Conservation (phyloP, 2,329 filamentous ascomycete genomes). For the Fusarium brevicatenulatum region DNA sequence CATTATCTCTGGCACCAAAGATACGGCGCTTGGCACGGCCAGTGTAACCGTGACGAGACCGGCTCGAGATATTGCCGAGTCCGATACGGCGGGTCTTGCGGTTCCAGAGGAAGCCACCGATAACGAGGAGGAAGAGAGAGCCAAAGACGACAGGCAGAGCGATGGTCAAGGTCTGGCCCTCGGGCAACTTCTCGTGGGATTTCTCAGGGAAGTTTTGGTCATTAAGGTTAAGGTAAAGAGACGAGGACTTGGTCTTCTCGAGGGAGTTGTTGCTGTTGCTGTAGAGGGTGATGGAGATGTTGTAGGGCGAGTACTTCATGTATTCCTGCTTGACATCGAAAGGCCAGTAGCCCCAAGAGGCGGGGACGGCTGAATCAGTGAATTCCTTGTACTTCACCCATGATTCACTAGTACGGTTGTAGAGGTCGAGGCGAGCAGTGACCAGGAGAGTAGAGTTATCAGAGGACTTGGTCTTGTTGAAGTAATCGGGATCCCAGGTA, state of each 20-base stretch:
- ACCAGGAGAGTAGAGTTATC: slow-evolving; percentile 47
- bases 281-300: slow-evolving; percentile 61
- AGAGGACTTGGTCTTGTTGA: slow-evolving; percentile 55
- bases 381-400: slow-evolving; percentile 50
- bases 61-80: slow-evolving; percentile 63
- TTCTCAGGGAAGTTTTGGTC: slow-evolving; percentile 51
- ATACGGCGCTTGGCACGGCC: slow-evolving; percentile 53
- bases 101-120: slow-evolving; percentile 69
- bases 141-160: slow-evolving; percentile 63
- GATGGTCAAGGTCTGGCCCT: slow-evolving; percentile 59
- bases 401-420: slow-evolving; percentile 51
- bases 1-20: slow-evolving; percentile 51
- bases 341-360: slow-evolving; percentile 60
- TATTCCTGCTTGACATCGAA: slow-evolving; percentile 54
- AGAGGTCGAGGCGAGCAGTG: slow-evolving; percentile 54
- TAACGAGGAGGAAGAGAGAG: slow-evolving; percentile 57
- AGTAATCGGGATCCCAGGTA: slow-evolving; percentile 66
- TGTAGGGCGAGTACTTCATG: slow-evolving; percentile 52
- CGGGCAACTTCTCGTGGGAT: slow-evolving; percentile 47
- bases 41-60: slow-evolving; percentile 56
- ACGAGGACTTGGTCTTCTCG: slow-evolving; percentile 53
- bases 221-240: slow-evolving; percentile 53
- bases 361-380: slow-evolving; percentile 49
- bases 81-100: slow-evolving; percentile 60
- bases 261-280: slow-evolving; percentile 49